Evolutionary conservation across 805 yeast genomes (phyloP).

Genomic region (Ogataea methanolica): DNA sequence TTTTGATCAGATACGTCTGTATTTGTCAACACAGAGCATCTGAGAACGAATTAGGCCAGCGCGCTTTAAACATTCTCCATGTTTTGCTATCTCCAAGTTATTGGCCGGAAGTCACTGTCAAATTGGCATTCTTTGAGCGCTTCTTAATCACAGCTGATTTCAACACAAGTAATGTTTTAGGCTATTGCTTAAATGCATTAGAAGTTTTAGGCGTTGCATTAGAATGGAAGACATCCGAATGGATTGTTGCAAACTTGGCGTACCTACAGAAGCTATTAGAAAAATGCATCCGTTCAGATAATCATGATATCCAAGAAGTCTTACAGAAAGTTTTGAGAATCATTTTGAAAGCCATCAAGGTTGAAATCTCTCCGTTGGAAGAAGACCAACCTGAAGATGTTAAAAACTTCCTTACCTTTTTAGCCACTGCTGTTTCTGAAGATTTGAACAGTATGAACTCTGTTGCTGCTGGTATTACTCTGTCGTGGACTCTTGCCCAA

Average conservation of each 20-base stretch:
- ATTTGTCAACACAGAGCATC: constrained; percentile 80
- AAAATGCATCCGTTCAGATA: constrained; percentile 75
- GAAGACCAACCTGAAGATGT: constrained; percentile 61
- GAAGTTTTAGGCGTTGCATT: constrained; percentile 83
- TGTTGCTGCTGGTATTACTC: constrained; percentile 81
- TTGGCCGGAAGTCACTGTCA: constrained; percentile 90
- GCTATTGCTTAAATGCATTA: constrained; percentile 83
- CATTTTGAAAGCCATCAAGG: constrained; percentile 61
- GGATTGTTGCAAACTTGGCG: constrained; percentile 72
- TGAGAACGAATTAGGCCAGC: constrained; percentile 75
- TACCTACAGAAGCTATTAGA: constrained; percentile 72
- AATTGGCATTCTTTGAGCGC: constrained; percentile 82
- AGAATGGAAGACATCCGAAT: constrained; percentile 67
- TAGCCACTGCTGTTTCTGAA: constrained; percentile 70
- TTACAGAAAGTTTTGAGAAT: constrained; percentile 70
- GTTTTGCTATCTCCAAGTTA: constrained; percentile 64
- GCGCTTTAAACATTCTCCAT: constrained; percentile 74
- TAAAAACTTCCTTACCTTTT: constrained; percentile 52
- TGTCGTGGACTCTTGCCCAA: constrained; percentile 75
- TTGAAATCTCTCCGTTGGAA: constrained; percentile 35
- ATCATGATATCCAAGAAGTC: constrained; percentile 83
- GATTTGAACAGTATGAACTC: constrained; percentile 69
- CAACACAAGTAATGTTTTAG: constrained; percentile 60
- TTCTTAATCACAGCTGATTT: constrained; percentile 76
- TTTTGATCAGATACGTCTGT: constrained; percentile 82